Conservation (phyloP, 2,329 filamentous ascomycete genomes). For the Verticillium klebahnii region DNA sequence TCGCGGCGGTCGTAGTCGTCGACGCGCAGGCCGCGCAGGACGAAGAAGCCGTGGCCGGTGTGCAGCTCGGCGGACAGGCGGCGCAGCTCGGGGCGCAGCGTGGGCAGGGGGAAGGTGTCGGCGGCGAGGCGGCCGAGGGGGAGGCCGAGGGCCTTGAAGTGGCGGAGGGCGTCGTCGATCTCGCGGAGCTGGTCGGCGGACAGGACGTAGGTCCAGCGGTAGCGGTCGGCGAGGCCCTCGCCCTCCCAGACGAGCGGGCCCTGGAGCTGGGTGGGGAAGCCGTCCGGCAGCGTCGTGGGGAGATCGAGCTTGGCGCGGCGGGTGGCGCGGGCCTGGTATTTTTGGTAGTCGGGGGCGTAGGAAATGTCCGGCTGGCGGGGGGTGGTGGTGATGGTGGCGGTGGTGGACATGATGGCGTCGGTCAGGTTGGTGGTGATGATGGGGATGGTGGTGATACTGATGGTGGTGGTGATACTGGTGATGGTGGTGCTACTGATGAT, state of each 20-base stretch:
- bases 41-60: conserved; percentile 55
- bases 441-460: neutral
- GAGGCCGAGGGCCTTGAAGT: conserved; percentile 23
- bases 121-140: conserved; percentile 37
- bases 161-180: conserved; percentile 23
- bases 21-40: conserved; percentile 53
- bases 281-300: conserved; percentile 35
- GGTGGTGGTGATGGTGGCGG: conserved; percentile 6
- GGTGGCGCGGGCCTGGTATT: conserved; percentile 46
- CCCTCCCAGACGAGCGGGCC: conserved; percentile 56
- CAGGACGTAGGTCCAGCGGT: conserved; percentile 50
- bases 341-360: conserved; percentile 49
- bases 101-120: conserved; percentile 52
- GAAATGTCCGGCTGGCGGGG: conserved; percentile 53
- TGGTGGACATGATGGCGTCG: too few species aligned
- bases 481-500: neutral
- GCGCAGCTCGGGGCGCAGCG: conserved; percentile 43
- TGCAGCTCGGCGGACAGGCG: conserved; percentile 50
- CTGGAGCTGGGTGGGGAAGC: conserved; percentile 43
- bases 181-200: conserved; percentile 42
- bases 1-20: conserved; percentile 49
- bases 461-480: neutral
- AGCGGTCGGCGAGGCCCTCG: conserved; percentile 37
- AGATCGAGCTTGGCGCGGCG: conserved; percentile 37
- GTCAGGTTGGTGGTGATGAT: conserved; percentile 3